Evolutionary conservation across 768 basidiomycete genomes (phyloP), one percentile per base, ranked within the genome.

Genomic region (Mycena leptocephala): DNA sequence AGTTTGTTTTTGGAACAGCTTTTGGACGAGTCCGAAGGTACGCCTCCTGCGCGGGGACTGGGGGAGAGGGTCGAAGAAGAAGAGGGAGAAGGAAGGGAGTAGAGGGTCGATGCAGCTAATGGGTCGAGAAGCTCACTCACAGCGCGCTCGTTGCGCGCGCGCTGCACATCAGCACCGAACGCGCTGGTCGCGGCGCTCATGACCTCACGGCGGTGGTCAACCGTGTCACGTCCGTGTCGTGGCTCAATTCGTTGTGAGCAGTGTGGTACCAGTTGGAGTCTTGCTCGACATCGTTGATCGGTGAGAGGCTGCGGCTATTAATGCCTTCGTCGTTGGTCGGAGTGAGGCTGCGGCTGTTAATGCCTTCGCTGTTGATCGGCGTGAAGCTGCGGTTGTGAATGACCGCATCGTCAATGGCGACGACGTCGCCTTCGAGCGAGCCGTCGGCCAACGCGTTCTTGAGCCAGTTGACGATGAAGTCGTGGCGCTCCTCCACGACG

Each of bases 1-100:
- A 20, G 78, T 79, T 33, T 72, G 72, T 53, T 79, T 79, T 37
- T 72, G 72, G 59, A 79, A 76, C 20, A 79, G 73, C 35, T 69
- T 71, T 58, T 62, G 53, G 48, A 79, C 75, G 69, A 79, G 33
- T 20, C 78, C 74, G 24, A 74, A 66, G 61, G 77, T 65, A 35
- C 71, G 48, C 30, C 71, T 61, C 41, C 65, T 58, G 26, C 53
- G 74, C 39, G 33, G 20, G 13, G 56, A 46, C 16, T 30, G 24
- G 30, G 58, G 70, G 67, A 77, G 24, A 32, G 55, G 16, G 43
- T 2, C n/a, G 70, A 32, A 5, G 58, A 35, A 39, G 35, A 63
- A 39, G 72, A 48, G 33, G 64, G 22, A 51, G 65, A 39, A 0
- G 55, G 33, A 18, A 76, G 65, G 28, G 71, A 69, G 67, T 70